Base-by-base conservation (phyloP, 495 filamentous ascomycete species). In the Neurospora sp. region DNA sequence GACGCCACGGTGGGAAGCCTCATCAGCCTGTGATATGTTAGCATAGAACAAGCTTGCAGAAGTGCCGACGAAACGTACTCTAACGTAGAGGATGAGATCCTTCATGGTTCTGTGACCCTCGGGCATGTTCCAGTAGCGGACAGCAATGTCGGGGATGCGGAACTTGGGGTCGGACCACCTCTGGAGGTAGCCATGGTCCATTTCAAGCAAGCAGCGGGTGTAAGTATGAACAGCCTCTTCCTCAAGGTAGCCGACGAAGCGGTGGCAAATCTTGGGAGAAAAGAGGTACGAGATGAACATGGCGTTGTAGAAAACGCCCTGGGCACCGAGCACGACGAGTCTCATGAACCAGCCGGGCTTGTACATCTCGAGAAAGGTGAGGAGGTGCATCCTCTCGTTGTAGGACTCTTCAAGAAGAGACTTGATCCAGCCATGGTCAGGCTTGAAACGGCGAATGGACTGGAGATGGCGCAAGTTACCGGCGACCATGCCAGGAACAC, bases 351-450 rank as follows among this genome's bases (percentile, higher is more conserved):
- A 75, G 85, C 94, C 95, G 1, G 94, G 95, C 76, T 97, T 89
- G 71, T 91, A 92, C 84, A 98, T 90, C 82, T 97, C 94, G 76
- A 98, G 88, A 83, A 98, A 98, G 0, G 93, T 97, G 45, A 98
- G 84, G 3, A 99, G 89, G 74, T 98, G 95, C 93, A 98, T 98
- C 3, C 95, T 88, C 80, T 99, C 96, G 77, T 99, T 99, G 84
- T 92, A 97, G 68, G 89, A 90, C 82, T 99, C 96, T 80, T 98
- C 96, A 1, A 98, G 87, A 0, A 98, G 87, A 0, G 93, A 98
- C 80, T 98, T 94, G 75, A 99, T 98, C 95, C 96, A 98, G 79
- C 96, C 96, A 75, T 98, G 97, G 79, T 99, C 96, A 45, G 95
- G 83, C 84, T 93, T 93, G 84, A 99, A 89, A 16, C 89, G 86